Evolutionary conservation across 192 early-diverging fungal genomes (phyloP).

Genomic region (Geosiphon pyriformis): DNA sequence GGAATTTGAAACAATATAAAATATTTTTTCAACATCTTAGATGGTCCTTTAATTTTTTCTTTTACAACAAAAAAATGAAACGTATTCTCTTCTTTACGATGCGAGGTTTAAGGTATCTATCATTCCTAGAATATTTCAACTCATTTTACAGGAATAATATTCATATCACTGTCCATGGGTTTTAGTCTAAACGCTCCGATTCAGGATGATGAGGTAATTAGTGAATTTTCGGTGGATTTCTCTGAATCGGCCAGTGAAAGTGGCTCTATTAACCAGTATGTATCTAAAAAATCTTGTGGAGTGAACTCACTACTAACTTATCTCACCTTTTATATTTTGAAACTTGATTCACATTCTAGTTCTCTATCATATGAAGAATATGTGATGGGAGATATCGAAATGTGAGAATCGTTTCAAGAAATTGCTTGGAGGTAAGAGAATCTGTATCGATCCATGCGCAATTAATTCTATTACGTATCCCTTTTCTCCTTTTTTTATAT

Average conservation of each 20-base stretch:
- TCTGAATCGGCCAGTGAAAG: no score
- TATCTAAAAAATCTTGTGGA: no score
- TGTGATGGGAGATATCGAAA: constrained; percentile 63
- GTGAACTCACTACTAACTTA: no score
- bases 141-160: neutral
- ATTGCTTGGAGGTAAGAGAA: no score
- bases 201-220: constrained; percentile 46
- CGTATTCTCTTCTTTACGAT: constrained; percentile 91
- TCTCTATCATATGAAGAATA: constrained; percentile 56
- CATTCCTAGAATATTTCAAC: neutral
- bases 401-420: constrained; percentile 21
- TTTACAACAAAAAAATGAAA: constrained; percentile 87
- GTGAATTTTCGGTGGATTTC: constrained; percentile 25
- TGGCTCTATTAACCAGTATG: no score
- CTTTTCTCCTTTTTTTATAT: no score
- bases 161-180: no score
- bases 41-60: constrained; percentile 98
- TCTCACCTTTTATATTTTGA: no score
- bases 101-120: constrained; percentile 78
- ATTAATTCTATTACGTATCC: no score
- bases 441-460: no score
- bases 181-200: constrained; percentile 49
- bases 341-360: no score
- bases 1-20: no score
- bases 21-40: constrained; percentile 34